Evolutionary conservation across 768 basidiomycete species (phyloP), one percentile per base, ranked within the genome.

Genomic region (Rhizopogon roseolus): DNA sequence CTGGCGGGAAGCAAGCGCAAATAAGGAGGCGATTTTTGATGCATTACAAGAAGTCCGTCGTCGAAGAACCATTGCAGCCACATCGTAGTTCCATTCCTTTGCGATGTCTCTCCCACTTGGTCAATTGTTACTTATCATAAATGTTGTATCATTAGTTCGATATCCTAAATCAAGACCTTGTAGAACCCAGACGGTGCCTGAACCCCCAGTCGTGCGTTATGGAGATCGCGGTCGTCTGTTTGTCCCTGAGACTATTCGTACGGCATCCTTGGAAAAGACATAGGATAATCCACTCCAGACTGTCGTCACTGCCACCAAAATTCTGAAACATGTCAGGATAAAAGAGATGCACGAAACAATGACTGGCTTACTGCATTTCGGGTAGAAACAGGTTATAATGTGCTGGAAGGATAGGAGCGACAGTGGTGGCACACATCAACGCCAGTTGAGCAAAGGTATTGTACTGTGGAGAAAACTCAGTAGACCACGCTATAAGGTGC

Each of bases 361-460:
- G 32, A 36, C 4, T 3, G 43, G 78, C 91, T 60, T 67, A 92
- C 93, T 95, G 92, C 53, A 95, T 73, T 10, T 79, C 82, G 44
- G 76, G 76, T 10, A 98, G 70, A 22, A 81, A 73, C 40, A 74
- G 36, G 3, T 71, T 63, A 5, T 91, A 67, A 28, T 87, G 81
- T 6, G 72, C 63, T 0, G 89, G 82, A 4, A 91, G 68, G 32
- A 98, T 75, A 0, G 95, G 95, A 44, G 84, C 84, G 53, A 96
- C 74, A 0, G 94, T 96, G 4, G 93, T 95, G 0, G 75, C 69
- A 2, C 93, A 95, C 90, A 99, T 97, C 16, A 99, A 75, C 6
- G 88, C 69, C 11, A 99, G 82, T 67, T 99, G 96, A 5, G 98
- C 79, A 6, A 86, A 86, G 0, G 96, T 99, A 66, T 99, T 99